A percentile compares a stretch with the other conserved stretches of the same genome.
phyloP scores from a whole-genome alignment of 495 filamentous ascomycete species.

The Letharia columbiana region DNA sequence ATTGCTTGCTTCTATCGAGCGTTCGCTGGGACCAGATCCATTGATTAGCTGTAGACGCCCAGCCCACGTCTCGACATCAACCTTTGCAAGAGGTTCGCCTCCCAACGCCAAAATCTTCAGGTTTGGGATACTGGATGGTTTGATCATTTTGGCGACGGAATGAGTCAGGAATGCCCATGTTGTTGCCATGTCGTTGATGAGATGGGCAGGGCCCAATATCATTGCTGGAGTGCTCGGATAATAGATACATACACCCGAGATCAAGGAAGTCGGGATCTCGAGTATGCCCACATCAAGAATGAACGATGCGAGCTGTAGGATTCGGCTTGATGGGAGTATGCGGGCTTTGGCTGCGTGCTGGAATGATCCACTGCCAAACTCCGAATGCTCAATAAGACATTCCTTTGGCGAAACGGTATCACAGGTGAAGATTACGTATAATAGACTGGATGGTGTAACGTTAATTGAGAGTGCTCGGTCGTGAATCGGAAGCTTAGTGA shows the following conservation, averaged over 20 bases:
- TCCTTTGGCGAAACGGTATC: constrained; percentile 46
- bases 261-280: constrained; percentile 43
- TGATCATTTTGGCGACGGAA: constrained; percentile 40
- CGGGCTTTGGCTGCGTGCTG: not conserved
- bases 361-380: constrained; percentile 24
- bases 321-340: constrained; percentile 28
- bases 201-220: constrained; percentile 40
- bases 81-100: constrained; percentile 42
- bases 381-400: constrained; percentile 39
- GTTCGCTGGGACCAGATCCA: constrained; percentile 36
- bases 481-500: constrained; percentile 29
- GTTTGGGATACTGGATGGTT: constrained; percentile 37
- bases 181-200: constrained; percentile 40
- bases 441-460: constrained; percentile 29
- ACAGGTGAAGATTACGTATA: constrained; percentile 45
- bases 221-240: constrained; percentile 39
- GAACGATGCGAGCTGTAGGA: constrained; percentile 44
- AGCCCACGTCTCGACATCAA: constrained; percentile 27
- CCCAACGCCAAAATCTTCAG: constrained; percentile 42
- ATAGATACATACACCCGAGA: constrained; percentile 42
- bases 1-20: constrained; percentile 29
- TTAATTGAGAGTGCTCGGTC: constrained; percentile 11
- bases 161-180: constrained; percentile 45
- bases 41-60: constrained; percentile 15
- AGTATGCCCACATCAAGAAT: constrained; percentile 45